Evolutionary conservation across 2,329 filamentous ascomycete species (phyloP).

Genomic region (Alternaria consortialis): DNA sequence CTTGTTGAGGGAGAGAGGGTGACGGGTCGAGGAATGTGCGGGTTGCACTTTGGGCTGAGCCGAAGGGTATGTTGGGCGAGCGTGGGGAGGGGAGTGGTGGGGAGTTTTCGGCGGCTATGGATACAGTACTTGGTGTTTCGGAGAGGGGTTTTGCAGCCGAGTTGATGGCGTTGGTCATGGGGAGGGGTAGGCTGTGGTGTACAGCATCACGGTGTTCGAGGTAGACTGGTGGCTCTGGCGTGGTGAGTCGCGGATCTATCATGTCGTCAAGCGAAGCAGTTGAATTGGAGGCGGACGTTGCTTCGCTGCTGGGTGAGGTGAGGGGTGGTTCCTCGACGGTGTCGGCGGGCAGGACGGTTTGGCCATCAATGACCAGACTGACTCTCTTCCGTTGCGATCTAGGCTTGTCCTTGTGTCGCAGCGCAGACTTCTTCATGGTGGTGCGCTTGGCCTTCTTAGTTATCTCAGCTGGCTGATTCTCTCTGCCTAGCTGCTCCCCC

Average conservation of each 20-base stretch:
- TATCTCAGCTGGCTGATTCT: constrained; percentile 24
- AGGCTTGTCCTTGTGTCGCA: constrained; percentile 37
- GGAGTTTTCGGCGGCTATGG: constrained; percentile 17
- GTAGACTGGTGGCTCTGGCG: constrained; percentile 20
- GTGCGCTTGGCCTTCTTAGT: constrained; percentile 40
- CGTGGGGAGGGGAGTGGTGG: constrained; percentile 29
- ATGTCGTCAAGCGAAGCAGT: constrained; percentile 43
- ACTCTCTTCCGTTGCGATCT: constrained; percentile 46
- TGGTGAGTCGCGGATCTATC: constrained; percentile 44
- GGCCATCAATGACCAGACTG: constrained; percentile 50
- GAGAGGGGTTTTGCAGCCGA: constrained; percentile 33
- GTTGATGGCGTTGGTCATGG: constrained; percentile 29
- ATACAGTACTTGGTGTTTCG: constrained; percentile 23
- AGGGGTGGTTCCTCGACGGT: constrained; percentile 39
- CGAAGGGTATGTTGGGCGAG: constrained; percentile 25
- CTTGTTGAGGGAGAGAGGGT: constrained; percentile 16
- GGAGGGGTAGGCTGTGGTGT: constrained; percentile 44
- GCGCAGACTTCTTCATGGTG: constrained; percentile 45
- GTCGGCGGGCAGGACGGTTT: constrained; percentile 50
- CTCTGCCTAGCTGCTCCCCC: constrained; percentile 17
- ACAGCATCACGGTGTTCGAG: constrained; percentile 37
- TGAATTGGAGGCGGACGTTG: constrained; percentile 41
- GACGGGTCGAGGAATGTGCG: constrained; percentile 41
- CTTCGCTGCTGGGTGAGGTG: constrained; percentile 42
- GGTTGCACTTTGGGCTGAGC: constrained; percentile 28